A percentile compares a stretch with the other conserved stretches of the same genome.
These are phyloP conservation scores for Hypoxylon sp. DNA, from an alignment of 2,329 filamentous ascomycete genomes.

Conservation along the genomic window DNA sequence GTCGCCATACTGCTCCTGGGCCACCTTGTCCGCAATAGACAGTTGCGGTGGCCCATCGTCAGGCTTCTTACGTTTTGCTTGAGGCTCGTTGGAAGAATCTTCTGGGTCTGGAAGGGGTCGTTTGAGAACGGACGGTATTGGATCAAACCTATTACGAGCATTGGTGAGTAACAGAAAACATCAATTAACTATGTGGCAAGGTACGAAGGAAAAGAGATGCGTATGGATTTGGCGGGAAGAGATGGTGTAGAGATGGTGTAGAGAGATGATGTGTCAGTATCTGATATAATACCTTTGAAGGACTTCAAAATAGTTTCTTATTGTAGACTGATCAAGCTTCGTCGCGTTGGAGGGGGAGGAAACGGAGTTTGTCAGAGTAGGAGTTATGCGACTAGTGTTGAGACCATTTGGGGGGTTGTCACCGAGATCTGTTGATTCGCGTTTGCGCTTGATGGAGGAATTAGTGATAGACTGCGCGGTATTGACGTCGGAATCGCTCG, in stretches of 20 bases:
- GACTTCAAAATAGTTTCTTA: conserved; percentile 52
- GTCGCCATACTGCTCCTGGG: conserved; percentile 67
- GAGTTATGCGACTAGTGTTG: conserved; percentile 30
- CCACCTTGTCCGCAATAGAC: conserved; percentile 69
- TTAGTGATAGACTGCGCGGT: conserved; percentile 48
- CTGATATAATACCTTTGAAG: conserved; percentile 50
- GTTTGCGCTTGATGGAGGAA: conserved; percentile 54
- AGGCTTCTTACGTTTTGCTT: conserved; percentile 73
- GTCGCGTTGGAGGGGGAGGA: conserved; percentile 35
- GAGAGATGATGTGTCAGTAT: conserved; percentile 14
- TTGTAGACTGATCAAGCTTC: conserved; percentile 45
- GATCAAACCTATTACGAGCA: conserved; percentile 64
- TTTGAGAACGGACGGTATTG: conserved; percentile 68
- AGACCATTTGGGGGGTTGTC: conserved; percentile 45
- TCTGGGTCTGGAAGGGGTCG: conserved; percentile 64
- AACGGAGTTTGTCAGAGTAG: conserved; percentile 21
- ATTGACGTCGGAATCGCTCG: conserved; percentile 40
- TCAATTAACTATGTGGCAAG: conserved; percentile 47
- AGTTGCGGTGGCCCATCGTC: conserved; percentile 58
- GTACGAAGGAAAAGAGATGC: conserved; percentile 2
- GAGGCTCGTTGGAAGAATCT: conserved; percentile 64
- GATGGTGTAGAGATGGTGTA: conserved; percentile 24
- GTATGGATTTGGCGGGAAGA: conserved; percentile 3
- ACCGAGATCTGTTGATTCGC: conserved; percentile 49
- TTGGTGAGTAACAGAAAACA: conserved; percentile 39